Conservation (phyloP, 2,329 filamentous ascomycete species). For the Colletotrichum paranaense region DNA sequence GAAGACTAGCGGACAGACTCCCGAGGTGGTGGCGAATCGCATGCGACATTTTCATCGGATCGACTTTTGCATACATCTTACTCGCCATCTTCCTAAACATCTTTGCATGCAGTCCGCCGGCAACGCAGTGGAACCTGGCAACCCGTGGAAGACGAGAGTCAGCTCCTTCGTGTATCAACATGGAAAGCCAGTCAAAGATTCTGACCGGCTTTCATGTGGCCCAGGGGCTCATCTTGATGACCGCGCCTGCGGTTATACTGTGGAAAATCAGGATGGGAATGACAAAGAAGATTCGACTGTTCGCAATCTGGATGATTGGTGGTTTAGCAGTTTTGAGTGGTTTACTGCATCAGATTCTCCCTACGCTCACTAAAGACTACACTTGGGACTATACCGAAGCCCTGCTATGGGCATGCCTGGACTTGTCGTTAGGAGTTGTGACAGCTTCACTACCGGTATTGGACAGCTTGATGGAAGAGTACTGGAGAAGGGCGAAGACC, state of each 20-base stretch:
- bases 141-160: slow-evolving; percentile 38
- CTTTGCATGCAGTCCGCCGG: slow-evolving; percentile 43
- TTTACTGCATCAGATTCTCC: slow-evolving; percentile 42
- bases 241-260: slow-evolving; percentile 47
- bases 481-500: slow-evolving; percentile 2
- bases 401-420: slow-evolving; percentile 45
- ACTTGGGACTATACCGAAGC: slow-evolving; percentile 43
- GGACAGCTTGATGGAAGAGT: slow-evolving; percentile 36
- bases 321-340: slow-evolving; percentile 44
- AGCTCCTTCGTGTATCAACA: slow-evolving; percentile 38
- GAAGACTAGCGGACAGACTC: slow-evolving; percentile 46
- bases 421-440: slow-evolving; percentile 45
- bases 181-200: slow-evolving; percentile 37
- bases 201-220: slow-evolving; percentile 46
- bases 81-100: slow-evolving; percentile 44
- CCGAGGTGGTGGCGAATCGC: slow-evolving; percentile 43
- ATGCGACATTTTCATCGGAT: slow-evolving; percentile 45
- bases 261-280: slow-evolving; percentile 46
- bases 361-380: slow-evolving; percentile 37
- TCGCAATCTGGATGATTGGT: slow-evolving; percentile 46
- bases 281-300: slow-evolving; percentile 44
- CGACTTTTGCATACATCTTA: slow-evolving; percentile 43
- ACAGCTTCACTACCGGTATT: slow-evolving; percentile 48
- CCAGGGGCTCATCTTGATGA: slow-evolving; percentile 47
- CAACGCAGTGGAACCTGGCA: slow-evolving; percentile 42